Evolutionary conservation across 139 green algal genomes (phyloP).

Genomic region (Limnomonas spitsbergensis): DNA sequence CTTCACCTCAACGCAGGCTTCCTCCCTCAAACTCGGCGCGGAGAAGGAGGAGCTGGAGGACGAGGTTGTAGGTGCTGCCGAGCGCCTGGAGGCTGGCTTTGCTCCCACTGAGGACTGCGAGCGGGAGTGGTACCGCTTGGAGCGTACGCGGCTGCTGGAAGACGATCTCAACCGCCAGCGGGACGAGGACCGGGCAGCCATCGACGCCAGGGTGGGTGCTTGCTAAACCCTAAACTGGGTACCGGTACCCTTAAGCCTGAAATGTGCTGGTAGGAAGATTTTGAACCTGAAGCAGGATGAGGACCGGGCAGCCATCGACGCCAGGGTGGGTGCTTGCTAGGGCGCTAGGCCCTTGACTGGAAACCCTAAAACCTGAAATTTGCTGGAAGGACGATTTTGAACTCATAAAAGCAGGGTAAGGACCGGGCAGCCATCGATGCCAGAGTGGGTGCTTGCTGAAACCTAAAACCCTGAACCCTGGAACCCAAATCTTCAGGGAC

Average conservation of each 20-base stretch:
- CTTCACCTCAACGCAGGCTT: slow-evolving; percentile 37
- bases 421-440: slow-evolving; percentile 37
- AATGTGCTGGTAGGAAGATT: not conserved
- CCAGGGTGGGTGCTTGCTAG: too few relatives aligned
- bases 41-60: slow-evolving; percentile 54
- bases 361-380: too few relatives aligned
- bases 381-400: too few relatives aligned
- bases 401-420: slow-evolving; percentile 37
- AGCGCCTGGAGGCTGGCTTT: slow-evolving; percentile 49
- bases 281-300: too few relatives aligned
- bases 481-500: too few relatives aligned
- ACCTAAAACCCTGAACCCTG: too few relatives aligned
- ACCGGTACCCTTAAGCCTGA: too few relatives aligned
- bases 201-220: slow-evolving; percentile 32
- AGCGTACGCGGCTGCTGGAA: slow-evolving; percentile 39
- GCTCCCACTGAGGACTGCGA: slow-evolving; percentile 69
- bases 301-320: too few relatives aligned
- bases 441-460: too few relatives aligned
- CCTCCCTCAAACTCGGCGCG: slow-evolving; percentile 63
- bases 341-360: not conserved
- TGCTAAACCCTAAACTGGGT: too few relatives aligned
- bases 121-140: slow-evolving; percentile 42
- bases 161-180: slow-evolving; percentile 26
- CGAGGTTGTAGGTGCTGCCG: slow-evolving; percentile 27
- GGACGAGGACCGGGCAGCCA: slow-evolving; percentile 30